Base-by-base conservation (phyloP, 2,329 filamentous ascomycete genomes). In the Microascus cirrosus region DNA sequence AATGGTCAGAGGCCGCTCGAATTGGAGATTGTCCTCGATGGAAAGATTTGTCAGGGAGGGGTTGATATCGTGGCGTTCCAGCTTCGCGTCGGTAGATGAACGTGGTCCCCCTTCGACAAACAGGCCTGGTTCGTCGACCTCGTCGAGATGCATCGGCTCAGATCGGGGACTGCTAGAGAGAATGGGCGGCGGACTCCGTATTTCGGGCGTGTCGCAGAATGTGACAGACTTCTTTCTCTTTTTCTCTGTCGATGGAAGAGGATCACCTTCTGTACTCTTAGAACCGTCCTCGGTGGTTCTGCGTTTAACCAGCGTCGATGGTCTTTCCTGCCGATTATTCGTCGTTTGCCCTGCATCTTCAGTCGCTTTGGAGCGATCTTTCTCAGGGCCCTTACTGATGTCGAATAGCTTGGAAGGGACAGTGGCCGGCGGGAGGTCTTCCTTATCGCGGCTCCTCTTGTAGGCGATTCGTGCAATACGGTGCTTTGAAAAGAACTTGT, bases 401-500 rank as follows among this genome's bases (percentile, higher is more conserved):
- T 25, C 24, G 28, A 55, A 58, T 3, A 58, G 53, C 15, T 36
- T 39, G 18, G 28, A 55, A 6, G 53, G 24, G 15, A 55, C 13
- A 5, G 12, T 51, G 2, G 72, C 70, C 2, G 71, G 65, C 12
- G 62, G 68, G 15, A 58, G 60, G 54, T 80, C 77, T 32, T 69
- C 70, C 48, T 69, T 70, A 12, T 71, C 71, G 35, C 73, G 71
- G 7, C 67, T 70, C 56, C 65, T 64, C 24, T 75, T 65, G 57
- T 74, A 67, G 1, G 72, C 72, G 24, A 72, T 66, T 32, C 75
- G 72, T 24, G 64, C 62, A 1, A 67, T 58, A 12, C 67, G 70
- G 57, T 68, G 62, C 4, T 66, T 74, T 1, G 58, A 65, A 50
- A 81, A 77, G 11, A 73, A 59, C 53, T 72, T 77, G 0, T 73